Percentiles rank a stretch among this genome's conserved stretches.
Evolutionary conservation across 2,329 filamentous ascomycete species (phyloP).

Genomic region (Thelonectria olida): DNA sequence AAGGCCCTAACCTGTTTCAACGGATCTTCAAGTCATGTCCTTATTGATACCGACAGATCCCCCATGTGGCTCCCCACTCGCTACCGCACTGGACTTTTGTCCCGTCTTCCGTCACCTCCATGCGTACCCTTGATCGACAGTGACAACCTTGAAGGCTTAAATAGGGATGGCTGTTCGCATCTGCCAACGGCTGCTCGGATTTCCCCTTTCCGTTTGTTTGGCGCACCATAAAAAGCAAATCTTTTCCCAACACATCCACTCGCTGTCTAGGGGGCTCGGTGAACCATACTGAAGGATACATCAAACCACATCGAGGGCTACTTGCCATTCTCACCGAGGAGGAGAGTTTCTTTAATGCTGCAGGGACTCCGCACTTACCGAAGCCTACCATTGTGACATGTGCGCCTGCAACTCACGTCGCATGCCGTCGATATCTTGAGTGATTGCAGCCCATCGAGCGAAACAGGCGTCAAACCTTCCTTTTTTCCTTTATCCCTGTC

Average conservation of each 20-base stretch:
- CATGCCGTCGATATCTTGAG: not conserved
- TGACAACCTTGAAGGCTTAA: slow-evolving; percentile 1
- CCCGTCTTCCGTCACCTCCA: not conserved
- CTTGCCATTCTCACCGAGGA: not conserved
- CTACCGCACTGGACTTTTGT: not conserved
- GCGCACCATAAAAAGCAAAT: not conserved
- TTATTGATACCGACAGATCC: slow-evolving; percentile 2
- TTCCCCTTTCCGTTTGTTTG: not conserved
- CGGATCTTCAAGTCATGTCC: not conserved
- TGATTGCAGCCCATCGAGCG: not conserved
- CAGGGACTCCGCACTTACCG: not conserved
- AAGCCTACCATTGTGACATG: not conserved
- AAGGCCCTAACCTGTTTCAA: not conserved
- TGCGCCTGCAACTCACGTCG: not conserved
- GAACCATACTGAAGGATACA: not conserved
- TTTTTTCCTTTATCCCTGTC: not conserved
- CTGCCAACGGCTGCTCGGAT: not conserved
- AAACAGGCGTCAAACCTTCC: not conserved
- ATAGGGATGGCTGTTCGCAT: not conserved
- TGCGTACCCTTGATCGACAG: not conserved
- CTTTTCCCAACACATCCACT: not conserved
- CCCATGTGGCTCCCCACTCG: slow-evolving; percentile 9
- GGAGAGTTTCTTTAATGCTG: not conserved
- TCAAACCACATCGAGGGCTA: not conserved
- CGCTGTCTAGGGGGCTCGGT: not conserved